Evolutionary conservation across 306 rosid genomes (phyloP).

Genomic region (barrel medic (Medicago truncatula)): MtrunA17r5.0-ANR NC_053046.1:33229501-33230000

Average conservation of each 20-base stretch:
- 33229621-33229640: constrained; percentile 60
- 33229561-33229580: constrained; percentile 73
- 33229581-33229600: constrained; percentile 63
- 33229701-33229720: constrained; percentile 52
- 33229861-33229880: constrained; percentile 46
- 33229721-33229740: constrained; percentile 61
- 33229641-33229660: constrained; percentile 42
- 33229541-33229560: constrained; percentile 81
- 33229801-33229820: constrained; percentile 49
- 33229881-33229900: constrained; percentile 56
- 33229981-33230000: constrained; percentile 57
- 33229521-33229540: constrained; percentile 84
- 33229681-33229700: constrained; percentile 50
- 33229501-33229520: constrained; percentile 66
- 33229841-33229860: constrained; percentile 49
- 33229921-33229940: constrained; percentile 86
- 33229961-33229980: constrained; percentile 84
- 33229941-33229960: constrained; percentile 77
- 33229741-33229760: constrained; percentile 56
- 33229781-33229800: constrained; percentile 54
- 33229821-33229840: constrained; percentile 51
- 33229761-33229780: constrained; percentile 45
- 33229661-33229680: constrained; percentile 39
- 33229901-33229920: constrained; percentile 72
- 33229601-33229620: constrained; percentile 75